Evolutionary conservation across 2,329 filamentous ascomycete species (phyloP).

Genomic region (Sclerotinia borealis): DNA sequence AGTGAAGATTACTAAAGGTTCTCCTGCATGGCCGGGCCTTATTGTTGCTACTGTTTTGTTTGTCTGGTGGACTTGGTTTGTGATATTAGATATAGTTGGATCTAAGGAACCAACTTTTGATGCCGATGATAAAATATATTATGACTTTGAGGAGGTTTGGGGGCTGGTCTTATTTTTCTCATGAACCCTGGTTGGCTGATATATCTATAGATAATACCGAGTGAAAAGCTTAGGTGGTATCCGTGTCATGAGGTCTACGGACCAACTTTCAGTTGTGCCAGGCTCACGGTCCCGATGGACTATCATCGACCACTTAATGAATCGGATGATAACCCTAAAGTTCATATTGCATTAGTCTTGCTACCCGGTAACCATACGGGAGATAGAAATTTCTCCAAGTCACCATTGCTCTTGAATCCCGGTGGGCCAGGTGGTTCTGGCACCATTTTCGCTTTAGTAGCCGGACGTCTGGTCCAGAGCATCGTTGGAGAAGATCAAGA

Average conservation of each 20-base stretch:
- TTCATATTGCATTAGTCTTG: conserved; percentile 27
- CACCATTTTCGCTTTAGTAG: conserved; percentile 26
- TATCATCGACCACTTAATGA: conserved; percentile 38
- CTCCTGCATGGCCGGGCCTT: conserved; percentile 4
- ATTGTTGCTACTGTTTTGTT: conserved; percentile 9
- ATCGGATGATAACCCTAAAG: conserved; percentile 27
- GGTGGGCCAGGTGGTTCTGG: conserved; percentile 44
- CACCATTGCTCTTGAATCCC: conserved; percentile 41
- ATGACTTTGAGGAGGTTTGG: conserved; percentile 6
- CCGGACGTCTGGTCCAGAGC: conserved; percentile 32
- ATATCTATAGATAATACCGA: conserved; percentile 37
- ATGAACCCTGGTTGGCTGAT: not conserved
- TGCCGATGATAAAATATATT: not conserved
- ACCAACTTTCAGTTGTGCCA: conserved; percentile 35
- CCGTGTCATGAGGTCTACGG: conserved; percentile 33
- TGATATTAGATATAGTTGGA: conserved; percentile 2
- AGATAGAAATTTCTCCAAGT: conserved; percentile 31
- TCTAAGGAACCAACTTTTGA: not conserved
- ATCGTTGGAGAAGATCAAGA: conserved; percentile 38
- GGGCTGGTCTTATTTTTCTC: not conserved
- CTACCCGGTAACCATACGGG: conserved; percentile 21
- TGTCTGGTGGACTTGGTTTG: conserved; percentile 11
- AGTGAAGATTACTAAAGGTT: not conserved
- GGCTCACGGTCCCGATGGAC: conserved; percentile 43
- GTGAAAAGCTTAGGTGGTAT: conserved; percentile 40